These are phyloP conservation scores for Rhodosporidiobolus odoratus DNA, from an alignment of 768 basidiomycete genomes.

Conservation along the genomic window DNA sequence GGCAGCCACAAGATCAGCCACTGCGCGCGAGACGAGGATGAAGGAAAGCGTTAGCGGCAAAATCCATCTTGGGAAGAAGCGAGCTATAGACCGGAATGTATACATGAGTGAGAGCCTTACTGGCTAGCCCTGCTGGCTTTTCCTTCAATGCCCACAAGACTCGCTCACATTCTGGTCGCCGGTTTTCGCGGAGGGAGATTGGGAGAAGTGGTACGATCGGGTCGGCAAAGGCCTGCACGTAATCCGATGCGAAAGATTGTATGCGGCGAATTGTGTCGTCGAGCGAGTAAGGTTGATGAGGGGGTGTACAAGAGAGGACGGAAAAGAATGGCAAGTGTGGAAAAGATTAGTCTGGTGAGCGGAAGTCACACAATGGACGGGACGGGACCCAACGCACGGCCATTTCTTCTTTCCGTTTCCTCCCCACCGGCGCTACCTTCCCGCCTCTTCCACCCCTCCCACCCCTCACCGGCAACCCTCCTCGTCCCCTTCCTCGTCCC, in stretches of 20 bases:
- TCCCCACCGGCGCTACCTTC: neutral
- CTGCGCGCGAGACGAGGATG: neutral
- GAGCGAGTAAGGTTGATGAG: neutral
- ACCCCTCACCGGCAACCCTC: neutral
- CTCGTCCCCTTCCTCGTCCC: neutral
- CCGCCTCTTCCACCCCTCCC: neutral
- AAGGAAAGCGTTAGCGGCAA: neutral
- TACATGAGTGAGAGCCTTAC: conserved; percentile 1
- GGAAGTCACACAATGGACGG: neutral
- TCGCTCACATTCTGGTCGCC: conserved; percentile 16
- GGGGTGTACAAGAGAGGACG: neutral
- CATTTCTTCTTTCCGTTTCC: conserved; percentile 27
- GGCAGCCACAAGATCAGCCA: conserved; percentile 4
- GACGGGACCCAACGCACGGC: conserved; percentile 7
- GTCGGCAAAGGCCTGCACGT: conserved; percentile 29
- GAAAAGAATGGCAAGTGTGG: neutral
- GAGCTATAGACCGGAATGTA: neutral
- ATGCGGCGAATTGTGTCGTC: no score
- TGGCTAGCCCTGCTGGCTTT: neutral
- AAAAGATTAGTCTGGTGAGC: neutral
- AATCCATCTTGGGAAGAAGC: neutral
- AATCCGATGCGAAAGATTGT: no score
- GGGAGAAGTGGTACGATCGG: conserved; percentile 29
- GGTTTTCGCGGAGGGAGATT: conserved; percentile 32
- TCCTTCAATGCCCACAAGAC: conserved; percentile 24